Conservation (phyloP, 495 filamentous ascomycete species). For the Cudoniella acicularis region DNA sequence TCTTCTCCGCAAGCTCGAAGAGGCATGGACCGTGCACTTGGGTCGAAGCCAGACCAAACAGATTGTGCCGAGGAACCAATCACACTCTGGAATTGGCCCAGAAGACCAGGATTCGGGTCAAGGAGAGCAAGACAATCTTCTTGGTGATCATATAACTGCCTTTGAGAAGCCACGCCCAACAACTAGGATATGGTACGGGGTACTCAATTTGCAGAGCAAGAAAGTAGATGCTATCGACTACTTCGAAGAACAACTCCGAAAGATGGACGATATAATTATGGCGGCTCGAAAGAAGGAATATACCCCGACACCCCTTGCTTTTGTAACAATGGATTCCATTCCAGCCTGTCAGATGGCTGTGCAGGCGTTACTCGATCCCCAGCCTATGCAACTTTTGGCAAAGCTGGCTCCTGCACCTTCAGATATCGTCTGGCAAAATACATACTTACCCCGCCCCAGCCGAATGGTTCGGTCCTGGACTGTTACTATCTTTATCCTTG, state of each 20-base stretch:
- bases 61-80: slow-evolving; percentile 42
- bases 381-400: slow-evolving; percentile 78
- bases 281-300: slow-evolving; percentile 72
- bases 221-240: slow-evolving; percentile 90
- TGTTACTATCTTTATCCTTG: slow-evolving; percentile 73
- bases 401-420: slow-evolving; percentile 82
- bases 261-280: slow-evolving; percentile 72
- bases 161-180: slow-evolving; percentile 55
- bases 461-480: slow-evolving; percentile 75
- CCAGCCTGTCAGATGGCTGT: slow-evolving; percentile 91
- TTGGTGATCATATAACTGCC: slow-evolving; percentile 21
- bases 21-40: slow-evolving; percentile 62
- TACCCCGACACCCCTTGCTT: slow-evolving; percentile 74
- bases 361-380: slow-evolving; percentile 86
- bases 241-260: slow-evolving; percentile 81
- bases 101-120: slow-evolving; percentile 28
- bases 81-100: slow-evolving; percentile 18
- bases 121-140: slow-evolving; percentile 28
- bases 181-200: slow-evolving; percentile 74
- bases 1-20: slow-evolving; percentile 72
- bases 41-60: slow-evolving; percentile 40
- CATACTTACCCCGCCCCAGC: slow-evolving; percentile 71
- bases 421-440: slow-evolving; percentile 91
- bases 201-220: slow-evolving; percentile 64
- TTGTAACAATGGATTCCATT: slow-evolving; percentile 95